These are phyloP conservation scores for Taiwanofungus camphoratus DNA, from an alignment of 1,284 basidiomycete genomes.

Conservation along the genomic window DNA sequence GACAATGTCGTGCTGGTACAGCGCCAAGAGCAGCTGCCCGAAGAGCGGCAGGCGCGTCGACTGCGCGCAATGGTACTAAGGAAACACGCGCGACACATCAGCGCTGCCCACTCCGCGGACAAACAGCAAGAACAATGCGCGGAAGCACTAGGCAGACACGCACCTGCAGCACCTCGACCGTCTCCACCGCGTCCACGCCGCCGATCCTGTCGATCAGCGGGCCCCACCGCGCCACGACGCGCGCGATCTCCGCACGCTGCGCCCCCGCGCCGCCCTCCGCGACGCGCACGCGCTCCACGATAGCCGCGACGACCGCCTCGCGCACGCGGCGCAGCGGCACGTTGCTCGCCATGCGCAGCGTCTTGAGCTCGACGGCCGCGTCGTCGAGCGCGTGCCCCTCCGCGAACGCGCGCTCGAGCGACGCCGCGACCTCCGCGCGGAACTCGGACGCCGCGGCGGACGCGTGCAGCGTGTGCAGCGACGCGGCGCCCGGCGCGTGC, in stretches of 20 bases:
- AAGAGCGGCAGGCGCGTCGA: conserved; percentile 61
- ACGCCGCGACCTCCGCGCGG: conserved; percentile 68
- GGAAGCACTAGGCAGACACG: conserved; percentile 17
- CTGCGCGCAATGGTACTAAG: conserved; percentile 56
- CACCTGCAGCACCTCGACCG: conserved; percentile 66
- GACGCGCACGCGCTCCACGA: conserved; percentile 63
- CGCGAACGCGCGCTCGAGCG: conserved; percentile 84
- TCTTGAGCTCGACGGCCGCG: conserved; percentile 89
- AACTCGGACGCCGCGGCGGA: conserved; percentile 66
- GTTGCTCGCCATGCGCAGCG: conserved; percentile 90
- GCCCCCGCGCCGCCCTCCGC: conserved; percentile 43
- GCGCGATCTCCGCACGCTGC: conserved; percentile 59
- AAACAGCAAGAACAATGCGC: background rate
- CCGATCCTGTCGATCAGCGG: conserved; percentile 68
- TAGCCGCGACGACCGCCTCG: conserved; percentile 69
- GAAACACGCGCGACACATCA: background rate
- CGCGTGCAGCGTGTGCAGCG: conserved; percentile 26
- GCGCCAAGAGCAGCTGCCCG: conserved; percentile 66
- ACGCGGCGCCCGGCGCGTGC: conserved; percentile 28
- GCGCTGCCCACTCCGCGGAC: background rate
- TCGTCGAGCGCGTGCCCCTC: conserved; percentile 90
- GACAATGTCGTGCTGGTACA: conserved; percentile 74
- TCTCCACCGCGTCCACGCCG: conserved; percentile 71
- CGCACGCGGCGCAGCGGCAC: conserved; percentile 75
- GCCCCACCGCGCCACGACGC: conserved; percentile 65